phyloP scores from a whole-genome alignment of 371 early-diverging fungal genomes.

The Lichtheimia ramosa region DNA sequence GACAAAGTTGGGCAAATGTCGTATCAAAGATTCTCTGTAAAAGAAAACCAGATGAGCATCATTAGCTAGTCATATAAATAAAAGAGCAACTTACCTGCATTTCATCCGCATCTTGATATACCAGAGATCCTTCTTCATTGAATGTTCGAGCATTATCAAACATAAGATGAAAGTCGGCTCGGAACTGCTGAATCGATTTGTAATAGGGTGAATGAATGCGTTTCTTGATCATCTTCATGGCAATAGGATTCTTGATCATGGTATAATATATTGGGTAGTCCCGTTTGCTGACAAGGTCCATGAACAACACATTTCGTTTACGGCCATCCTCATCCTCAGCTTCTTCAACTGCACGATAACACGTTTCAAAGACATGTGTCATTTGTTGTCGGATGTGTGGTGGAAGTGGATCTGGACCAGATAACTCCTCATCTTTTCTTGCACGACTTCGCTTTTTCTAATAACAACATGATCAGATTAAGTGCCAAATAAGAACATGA shows the following conservation, averaged over 20 bases:
- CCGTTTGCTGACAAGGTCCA: slow-evolving; percentile 66
- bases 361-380: slow-evolving; percentile 48
- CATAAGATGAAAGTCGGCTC: slow-evolving; percentile 65
- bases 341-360: slow-evolving; percentile 57
- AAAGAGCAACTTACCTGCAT: slow-evolving; percentile 40
- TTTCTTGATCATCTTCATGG: slow-evolving; percentile 62
- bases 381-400: slow-evolving; percentile 45
- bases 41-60: not conserved
- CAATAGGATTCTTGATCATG: slow-evolving; percentile 76
- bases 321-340: slow-evolving; percentile 55
- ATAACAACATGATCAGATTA: not conserved
- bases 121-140: slow-evolving; percentile 77
- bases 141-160: slow-evolving; percentile 79
- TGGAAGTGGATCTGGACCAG: slow-evolving; percentile 13
- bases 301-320: slow-evolving; percentile 60
- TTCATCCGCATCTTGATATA: slow-evolving; percentile 76
- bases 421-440: slow-evolving; percentile 21
- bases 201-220: slow-evolving; percentile 49
- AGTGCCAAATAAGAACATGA: not conserved
- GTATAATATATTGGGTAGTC: slow-evolving; percentile 82
- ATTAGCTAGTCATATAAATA: not conserved
- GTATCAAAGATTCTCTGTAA: slow-evolving; percentile 6
- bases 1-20: slow-evolving; percentile 10
- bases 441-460: slow-evolving; percentile 19
- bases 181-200: slow-evolving; percentile 40